A percentile compares a stretch with the other conserved stretches of the same genome.
Conservation (phyloP, 1,284 basidiomycete species). For the Cutaneotrichosporon mucoides region DNA sequence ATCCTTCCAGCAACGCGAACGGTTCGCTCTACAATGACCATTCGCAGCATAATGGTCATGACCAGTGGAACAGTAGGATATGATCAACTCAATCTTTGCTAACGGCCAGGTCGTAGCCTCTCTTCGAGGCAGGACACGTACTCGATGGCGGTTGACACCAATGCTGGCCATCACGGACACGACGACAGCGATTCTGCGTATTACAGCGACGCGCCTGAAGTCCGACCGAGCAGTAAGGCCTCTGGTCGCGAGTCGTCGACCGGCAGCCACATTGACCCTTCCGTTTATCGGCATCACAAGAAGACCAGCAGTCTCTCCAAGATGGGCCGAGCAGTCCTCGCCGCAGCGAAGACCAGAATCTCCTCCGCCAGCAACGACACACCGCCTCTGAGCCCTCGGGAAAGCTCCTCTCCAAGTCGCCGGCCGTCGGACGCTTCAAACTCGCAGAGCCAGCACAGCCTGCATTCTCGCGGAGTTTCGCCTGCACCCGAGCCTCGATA, state of each 20-base stretch:
- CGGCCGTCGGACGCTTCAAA: background rate
- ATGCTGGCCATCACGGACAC: background rate
- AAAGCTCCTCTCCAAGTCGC: background rate
- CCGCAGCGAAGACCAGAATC: background rate
- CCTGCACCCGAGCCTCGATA: background rate
- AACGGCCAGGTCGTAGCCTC: background rate
- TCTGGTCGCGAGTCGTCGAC: background rate
- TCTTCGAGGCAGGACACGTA: background rate
- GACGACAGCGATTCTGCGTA: background rate
- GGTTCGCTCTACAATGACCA: background rate
- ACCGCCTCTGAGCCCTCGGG: background rate
- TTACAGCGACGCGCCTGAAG: background rate
- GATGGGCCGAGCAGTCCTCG: slow-evolving; percentile 29
- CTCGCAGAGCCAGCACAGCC: slow-evolving; percentile 2
- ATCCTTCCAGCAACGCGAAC: background rate
- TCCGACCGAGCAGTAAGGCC: background rate
- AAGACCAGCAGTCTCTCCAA: slow-evolving; percentile 38
- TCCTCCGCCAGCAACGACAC: background rate
- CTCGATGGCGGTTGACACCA: background rate
- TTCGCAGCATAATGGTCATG: background rate
- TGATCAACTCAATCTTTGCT: too few species aligned
- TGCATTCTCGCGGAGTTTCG: background rate
- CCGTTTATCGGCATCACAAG: slow-evolving; percentile 30
- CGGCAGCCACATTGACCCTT: background rate
- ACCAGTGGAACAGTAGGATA: background rate